A percentile compares a stretch with the other conserved stretches of the same genome.
Evolutionary conservation across 495 filamentous ascomycete species (phyloP).

Genomic region (Melanomma pulvis-pyrius): DNA sequence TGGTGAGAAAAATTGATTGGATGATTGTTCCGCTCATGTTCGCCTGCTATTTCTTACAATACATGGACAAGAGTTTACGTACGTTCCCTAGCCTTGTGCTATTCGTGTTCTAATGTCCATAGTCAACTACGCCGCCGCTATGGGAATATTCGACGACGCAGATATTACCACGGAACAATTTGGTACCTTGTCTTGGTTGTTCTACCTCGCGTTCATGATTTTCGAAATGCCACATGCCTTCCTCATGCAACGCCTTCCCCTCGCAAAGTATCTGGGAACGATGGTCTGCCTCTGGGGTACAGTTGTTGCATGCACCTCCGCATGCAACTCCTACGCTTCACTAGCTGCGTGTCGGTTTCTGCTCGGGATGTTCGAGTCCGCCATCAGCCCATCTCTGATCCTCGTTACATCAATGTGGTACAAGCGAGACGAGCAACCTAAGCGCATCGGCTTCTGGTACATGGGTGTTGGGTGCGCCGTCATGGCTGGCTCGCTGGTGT

Average conservation of each 20-base stretch:
- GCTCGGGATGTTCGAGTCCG: constrained; percentile 60
- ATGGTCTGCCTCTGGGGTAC: constrained; percentile 66
- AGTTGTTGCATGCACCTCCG: constrained; percentile 59
- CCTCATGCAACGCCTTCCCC: constrained; percentile 59
- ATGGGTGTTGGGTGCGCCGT: constrained; percentile 41
- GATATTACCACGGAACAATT: constrained; percentile 55
- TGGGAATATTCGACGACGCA: constrained; percentile 53
- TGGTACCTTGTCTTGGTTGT: constrained; percentile 75
- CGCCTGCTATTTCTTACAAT: constrained; percentile 37
- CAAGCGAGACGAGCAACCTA: constrained; percentile 59
- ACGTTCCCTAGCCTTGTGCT: background rate
- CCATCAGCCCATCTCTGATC: constrained; percentile 42
- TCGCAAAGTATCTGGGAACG: constrained; percentile 59
- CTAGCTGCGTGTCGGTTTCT: constrained; percentile 58
- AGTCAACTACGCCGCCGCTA: constrained; percentile 26
- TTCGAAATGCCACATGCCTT: constrained; percentile 54
- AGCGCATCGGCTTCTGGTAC: constrained; percentile 64
- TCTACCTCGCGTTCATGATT: constrained; percentile 66
- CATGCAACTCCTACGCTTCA: constrained; percentile 55
- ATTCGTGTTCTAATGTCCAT: background rate
- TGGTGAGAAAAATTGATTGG: constrained; percentile 36
- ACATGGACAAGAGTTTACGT: constrained; percentile 38
- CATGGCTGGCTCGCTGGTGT: constrained; percentile 51
- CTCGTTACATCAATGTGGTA: constrained; percentile 54
- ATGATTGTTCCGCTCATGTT: constrained; percentile 40